These are phyloP conservation scores for Bretschneidera sinensis DNA, from an alignment of 345 rosid species.

Conservation along the genomic window DNA sequence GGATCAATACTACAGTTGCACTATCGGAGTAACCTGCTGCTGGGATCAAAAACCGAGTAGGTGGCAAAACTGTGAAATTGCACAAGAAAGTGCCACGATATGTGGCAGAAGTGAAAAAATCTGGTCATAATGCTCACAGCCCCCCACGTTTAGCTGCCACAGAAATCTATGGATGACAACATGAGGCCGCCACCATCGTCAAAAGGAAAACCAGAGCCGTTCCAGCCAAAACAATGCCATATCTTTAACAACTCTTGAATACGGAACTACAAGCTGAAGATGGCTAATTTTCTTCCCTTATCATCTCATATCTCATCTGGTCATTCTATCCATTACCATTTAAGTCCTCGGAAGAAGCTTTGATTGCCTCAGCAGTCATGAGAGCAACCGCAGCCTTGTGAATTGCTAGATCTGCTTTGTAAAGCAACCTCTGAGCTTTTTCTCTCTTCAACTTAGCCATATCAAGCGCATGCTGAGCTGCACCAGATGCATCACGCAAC, in stretches of 20 bases:
- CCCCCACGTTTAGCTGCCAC: constrained; percentile 7
- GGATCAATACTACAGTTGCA: constrained; percentile 21
- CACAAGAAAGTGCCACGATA: constrained; percentile 18
- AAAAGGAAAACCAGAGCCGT: constrained; percentile 13
- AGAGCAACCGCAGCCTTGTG: constrained; percentile 90
- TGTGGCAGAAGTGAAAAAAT: constrained; percentile 18
- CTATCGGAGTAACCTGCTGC: constrained; percentile 23
- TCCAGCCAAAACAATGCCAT: constrained; percentile 19
- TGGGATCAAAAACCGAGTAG: constrained; percentile 14
- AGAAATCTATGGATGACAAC: constrained; percentile 1
- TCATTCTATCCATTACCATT: constrained; percentile 34
- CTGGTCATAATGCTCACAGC: constrained; percentile 11
- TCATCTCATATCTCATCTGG: constrained; percentile 16
- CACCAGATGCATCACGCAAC: constrained; percentile 69
- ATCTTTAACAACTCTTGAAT: constrained; percentile 8
- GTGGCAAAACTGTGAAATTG: constrained; percentile 13
- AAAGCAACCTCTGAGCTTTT: constrained; percentile 67
- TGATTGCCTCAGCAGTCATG: constrained; percentile 82
- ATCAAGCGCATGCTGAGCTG: constrained; percentile 62
- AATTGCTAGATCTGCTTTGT: constrained; percentile 77
- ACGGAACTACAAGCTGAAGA: constrained; percentile 11
- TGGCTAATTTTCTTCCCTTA: constrained; percentile 15
- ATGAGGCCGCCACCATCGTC: constrained; percentile 4
- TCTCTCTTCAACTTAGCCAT: constrained; percentile 78
- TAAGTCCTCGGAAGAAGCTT: constrained; percentile 48